Percentiles rank a stretch among this genome's conserved stretches.
Conservation (phyloP, 805 yeast genomes). For the Candida maesae region DNA sequence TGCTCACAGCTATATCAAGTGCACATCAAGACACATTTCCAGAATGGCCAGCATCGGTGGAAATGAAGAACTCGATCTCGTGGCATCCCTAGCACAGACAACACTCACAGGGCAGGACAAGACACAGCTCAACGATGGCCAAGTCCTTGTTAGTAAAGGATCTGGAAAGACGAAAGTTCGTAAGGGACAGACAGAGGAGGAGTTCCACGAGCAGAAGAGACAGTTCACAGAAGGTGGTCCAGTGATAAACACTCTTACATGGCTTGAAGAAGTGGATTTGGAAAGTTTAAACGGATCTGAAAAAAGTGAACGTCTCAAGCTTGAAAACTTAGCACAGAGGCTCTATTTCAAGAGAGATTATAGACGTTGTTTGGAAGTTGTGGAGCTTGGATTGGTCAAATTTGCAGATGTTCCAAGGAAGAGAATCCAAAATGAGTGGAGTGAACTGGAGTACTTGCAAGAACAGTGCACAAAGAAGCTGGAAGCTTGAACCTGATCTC, state of each 20-base stretch:
- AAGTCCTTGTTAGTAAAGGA: constrained; percentile 41
- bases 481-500: neutral
- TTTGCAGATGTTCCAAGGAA: constrained; percentile 33
- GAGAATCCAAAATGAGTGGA: constrained; percentile 45
- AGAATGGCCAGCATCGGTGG: too few relatives aligned
- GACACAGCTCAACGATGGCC: constrained; percentile 29
- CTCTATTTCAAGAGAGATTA: constrained; percentile 56
- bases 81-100: neutral
- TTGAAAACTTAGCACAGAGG: constrained; percentile 60
- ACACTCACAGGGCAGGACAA: constrained; percentile 15
- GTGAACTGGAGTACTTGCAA: constrained; percentile 46
- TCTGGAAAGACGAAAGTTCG: constrained; percentile 49
- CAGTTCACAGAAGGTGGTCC: constrained; percentile 60
- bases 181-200: constrained; percentile 70
- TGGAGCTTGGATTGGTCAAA: constrained; percentile 35
- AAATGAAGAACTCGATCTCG: neutral
- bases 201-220: constrained; percentile 46
- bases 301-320: constrained; percentile 52
- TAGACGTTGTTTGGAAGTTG: constrained; percentile 43
- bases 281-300: constrained; percentile 29
- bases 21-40: too few relatives aligned
- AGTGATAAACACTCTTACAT: constrained; percentile 39
- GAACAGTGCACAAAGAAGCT: constrained; percentile 33
- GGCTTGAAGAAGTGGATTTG: constrained; percentile 37
- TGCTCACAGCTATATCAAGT: too few relatives aligned